These are phyloP conservation scores for Colletotrichum incanum DNA, from an alignment of 2,329 filamentous ascomycete species.

Conservation along the genomic window DNA sequence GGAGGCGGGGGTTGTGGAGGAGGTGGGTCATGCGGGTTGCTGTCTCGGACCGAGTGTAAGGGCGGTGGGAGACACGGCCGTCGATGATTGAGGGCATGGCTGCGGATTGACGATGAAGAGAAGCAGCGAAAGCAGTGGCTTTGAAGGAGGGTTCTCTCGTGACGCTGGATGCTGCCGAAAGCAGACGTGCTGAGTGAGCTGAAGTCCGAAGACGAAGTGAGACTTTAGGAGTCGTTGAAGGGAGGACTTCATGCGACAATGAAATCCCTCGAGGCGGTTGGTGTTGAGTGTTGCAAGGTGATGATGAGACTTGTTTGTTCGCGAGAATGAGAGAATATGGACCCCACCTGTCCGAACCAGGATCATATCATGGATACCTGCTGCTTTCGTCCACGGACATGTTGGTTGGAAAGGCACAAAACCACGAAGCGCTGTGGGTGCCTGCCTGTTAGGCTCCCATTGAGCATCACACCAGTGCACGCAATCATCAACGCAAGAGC, in stretches of 20 bases:
- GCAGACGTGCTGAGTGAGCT: neutral
- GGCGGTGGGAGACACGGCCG: conserved; percentile 3
- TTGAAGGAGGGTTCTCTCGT: neutral
- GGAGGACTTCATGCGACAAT: neutral
- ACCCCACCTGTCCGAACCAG: neutral
- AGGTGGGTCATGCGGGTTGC: neutral
- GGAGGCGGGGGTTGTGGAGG: neutral
- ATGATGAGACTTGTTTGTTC: too few species aligned
- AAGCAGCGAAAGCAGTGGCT: too few species aligned
- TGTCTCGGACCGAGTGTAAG: conserved; percentile 9
- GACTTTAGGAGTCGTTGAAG: neutral
- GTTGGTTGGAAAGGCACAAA: neutral
- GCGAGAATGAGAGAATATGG: neutral
- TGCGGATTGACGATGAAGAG: neutral
- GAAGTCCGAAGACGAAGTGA: neutral
- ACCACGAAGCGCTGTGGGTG: neutral
- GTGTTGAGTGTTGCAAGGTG: neutral
- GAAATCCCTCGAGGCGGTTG: neutral
- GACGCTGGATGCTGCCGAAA: neutral
- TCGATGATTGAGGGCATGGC: conserved; percentile 28
- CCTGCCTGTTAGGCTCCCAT: neutral
- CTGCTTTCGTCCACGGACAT: neutral
- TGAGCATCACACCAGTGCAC: neutral
- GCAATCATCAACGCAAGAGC: neutral
- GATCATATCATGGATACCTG: neutral